Base-by-base conservation (phyloP, 768 basidiomycete species). In the Piloderma croceum region DNA sequence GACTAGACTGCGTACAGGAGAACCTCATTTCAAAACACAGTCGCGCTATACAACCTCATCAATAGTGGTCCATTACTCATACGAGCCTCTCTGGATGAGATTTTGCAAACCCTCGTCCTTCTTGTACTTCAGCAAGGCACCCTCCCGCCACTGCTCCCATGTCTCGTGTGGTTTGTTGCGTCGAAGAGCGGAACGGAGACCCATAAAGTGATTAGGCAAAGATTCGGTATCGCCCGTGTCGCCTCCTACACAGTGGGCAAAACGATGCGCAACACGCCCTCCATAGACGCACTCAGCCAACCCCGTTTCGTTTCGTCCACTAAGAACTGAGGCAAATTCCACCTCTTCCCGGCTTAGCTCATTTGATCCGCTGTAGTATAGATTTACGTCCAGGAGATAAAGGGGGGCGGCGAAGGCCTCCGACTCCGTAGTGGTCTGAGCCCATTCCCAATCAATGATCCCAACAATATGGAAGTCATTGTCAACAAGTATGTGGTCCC, bases 381-480 rank as follows among this genome's bases (percentile, higher is more conserved):
- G 34, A 17, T 24, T 40, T n/a, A 42, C 39, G 21, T 44, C 39
- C 34, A 48, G 20, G 22, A 45, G 38, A 29, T 36, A 48, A 13
- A 45, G 22, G n/a, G 47, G 47, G 4, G 44, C 38, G n/a, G 25
- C 27, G 34, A 48, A 48, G 3, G 47, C 47, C 22, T 48, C 47
- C 17, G 18, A 37, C 55, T n/a, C 31, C 46, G 15, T 9, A 9
- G 43, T 24, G 15, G 42, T 38, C 20, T 43, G 42, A 3, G 42
- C 42, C 49, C 49, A 58, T 40, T 62, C 62, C 62, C 62, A 62
- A 37, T 63, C 55, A 27, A 63, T 56, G 32, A 58, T 48, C 9
- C 51, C 47, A 3, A 45, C 36, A 24, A 59, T 49, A 15, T 52
- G 34, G 33, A 48, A 42, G 7, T 50, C 40, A n/a, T 51, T 42